Conservation (phyloP, 805 yeast species). For the Starmerella vaccinii region DNA sequence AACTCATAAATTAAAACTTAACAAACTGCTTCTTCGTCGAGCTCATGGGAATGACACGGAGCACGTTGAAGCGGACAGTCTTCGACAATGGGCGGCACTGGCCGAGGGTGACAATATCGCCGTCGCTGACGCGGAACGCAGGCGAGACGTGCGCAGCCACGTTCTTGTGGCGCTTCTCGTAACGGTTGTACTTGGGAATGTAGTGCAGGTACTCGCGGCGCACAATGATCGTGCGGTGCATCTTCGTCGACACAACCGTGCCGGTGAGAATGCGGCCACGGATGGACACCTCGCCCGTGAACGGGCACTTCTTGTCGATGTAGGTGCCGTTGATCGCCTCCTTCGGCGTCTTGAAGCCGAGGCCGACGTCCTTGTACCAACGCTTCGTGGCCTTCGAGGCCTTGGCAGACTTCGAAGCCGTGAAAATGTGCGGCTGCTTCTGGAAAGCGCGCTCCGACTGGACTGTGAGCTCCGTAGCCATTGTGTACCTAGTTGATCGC, state of each 20-base stretch:
- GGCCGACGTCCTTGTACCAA: slow-evolving; percentile 99
- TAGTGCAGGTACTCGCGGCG: slow-evolving; percentile 99
- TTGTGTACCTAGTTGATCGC: slow-evolving; percentile 30
- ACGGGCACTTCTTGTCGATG: slow-evolving; percentile 99
- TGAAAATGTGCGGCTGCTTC: slow-evolving; percentile 99
- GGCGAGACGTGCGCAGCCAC: slow-evolving; percentile 99
- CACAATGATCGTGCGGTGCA: slow-evolving; percentile 99
- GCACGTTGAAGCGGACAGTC: slow-evolving; percentile 99
- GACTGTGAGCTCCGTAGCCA: slow-evolving; percentile 99
- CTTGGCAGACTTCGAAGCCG: slow-evolving; percentile 97
- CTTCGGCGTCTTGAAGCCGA: slow-evolving; percentile 99
- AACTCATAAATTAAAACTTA: slow-evolving; percentile 63
- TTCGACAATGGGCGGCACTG: slow-evolving; percentile 99
- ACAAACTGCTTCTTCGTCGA: slow-evolving; percentile 82
- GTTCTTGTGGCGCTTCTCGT: slow-evolving; percentile 99
- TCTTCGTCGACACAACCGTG: slow-evolving; percentile 99
- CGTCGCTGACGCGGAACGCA: slow-evolving; percentile 99
- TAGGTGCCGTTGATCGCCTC: slow-evolving; percentile 96
- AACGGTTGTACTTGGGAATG: slow-evolving; percentile 99
- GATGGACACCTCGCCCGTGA: slow-evolving; percentile 92
- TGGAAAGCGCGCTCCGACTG: slow-evolving; percentile 99
- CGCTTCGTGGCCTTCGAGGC: slow-evolving; percentile 98
- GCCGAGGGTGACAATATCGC: slow-evolving; percentile 98
- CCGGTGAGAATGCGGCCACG: slow-evolving; percentile 99
- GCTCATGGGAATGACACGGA: slow-evolving; percentile 86